Conservation (phyloP, 208 protist species). For the Leishmania tropica region DNA sequence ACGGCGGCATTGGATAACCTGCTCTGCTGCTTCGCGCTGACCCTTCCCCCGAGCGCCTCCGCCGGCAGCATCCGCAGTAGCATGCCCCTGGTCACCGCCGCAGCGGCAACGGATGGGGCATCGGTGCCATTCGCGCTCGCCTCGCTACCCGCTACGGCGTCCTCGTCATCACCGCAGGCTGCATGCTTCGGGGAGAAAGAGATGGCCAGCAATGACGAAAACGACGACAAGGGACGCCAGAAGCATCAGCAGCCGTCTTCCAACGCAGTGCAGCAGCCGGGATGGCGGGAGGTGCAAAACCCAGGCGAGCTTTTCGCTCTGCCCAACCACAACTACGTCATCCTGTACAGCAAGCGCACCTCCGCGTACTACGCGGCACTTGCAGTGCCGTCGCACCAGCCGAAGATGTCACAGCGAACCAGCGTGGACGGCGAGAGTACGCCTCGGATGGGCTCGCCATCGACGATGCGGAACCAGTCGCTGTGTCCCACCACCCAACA, state of each 20-base stretch:
- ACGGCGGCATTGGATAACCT: conserved; percentile 22
- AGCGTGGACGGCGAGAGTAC: neutral
- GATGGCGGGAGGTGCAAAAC: conserved; percentile 23
- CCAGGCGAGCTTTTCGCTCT: conserved; percentile 25
- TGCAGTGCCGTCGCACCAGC: conserved; percentile 15
- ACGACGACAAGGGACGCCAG: neutral
- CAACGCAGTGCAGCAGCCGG: neutral
- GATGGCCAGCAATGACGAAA: neutral
- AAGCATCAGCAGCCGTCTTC: conserved; percentile 1
- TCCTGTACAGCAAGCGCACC: conserved; percentile 36
- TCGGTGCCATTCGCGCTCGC: neutral
- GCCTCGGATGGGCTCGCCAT: neutral
- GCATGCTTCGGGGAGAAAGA: neutral
- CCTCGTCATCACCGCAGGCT: neutral
- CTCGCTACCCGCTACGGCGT: neutral
- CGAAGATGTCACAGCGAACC: conserved; percentile 1
- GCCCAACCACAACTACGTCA: conserved; percentile 17
- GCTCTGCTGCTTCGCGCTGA: conserved; percentile 27
- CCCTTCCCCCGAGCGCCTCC: neutral
- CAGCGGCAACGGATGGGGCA: neutral
- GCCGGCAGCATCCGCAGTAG: neutral
- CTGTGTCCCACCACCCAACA: neutral
- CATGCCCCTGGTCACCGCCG: neutral
- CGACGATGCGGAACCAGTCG: neutral
- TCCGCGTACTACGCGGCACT: conserved; percentile 36